Evolutionary conservation across 768 basidiomycete genomes (phyloP).

Genomic region (Auriscalpium vulgare): DNA sequence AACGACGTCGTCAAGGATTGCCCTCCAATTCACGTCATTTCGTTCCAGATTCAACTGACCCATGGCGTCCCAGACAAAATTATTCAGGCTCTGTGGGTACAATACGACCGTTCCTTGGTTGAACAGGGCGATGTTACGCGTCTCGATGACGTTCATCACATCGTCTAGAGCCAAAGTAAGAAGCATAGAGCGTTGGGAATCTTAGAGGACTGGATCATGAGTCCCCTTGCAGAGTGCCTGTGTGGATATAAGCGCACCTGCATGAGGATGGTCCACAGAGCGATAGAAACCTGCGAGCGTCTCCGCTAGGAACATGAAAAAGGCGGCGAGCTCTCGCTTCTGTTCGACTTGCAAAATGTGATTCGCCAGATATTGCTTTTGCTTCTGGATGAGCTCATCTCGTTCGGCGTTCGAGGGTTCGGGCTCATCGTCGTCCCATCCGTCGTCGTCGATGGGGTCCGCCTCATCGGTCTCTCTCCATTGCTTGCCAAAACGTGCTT

Average conservation of each 20-base stretch:
- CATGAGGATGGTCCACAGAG: too few relatives aligned
- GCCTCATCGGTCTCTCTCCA: not conserved
- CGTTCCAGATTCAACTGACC: not conserved
- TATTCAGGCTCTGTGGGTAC: too few relatives aligned
- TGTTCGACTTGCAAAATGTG: not conserved
- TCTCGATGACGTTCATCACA: not conserved
- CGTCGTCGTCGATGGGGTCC: not conserved
- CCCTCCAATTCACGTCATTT: not conserved
- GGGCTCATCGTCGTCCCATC: not conserved
- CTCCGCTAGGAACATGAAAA: not conserved
- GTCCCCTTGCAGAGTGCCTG: too few relatives aligned
- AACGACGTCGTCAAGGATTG: not conserved
- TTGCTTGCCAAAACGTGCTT: not conserved
- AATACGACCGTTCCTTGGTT: not conserved
- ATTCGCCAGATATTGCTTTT: not conserved
- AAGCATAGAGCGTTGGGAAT: not conserved
- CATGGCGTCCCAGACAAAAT: not conserved
- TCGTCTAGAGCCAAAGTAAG: not conserved
- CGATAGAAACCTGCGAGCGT: too few relatives aligned
- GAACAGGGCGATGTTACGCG: not conserved
- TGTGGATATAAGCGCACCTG: too few relatives aligned
- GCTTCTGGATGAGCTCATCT: not conserved
- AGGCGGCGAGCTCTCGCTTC: not conserved
- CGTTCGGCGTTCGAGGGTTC: not conserved
- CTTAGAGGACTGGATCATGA: not conserved